Evolutionary conservation across 805 yeast genomes (phyloP), one percentile per base, ranked within the genome.

Genomic region (Saccharomycopsis schoenii): DNA sequence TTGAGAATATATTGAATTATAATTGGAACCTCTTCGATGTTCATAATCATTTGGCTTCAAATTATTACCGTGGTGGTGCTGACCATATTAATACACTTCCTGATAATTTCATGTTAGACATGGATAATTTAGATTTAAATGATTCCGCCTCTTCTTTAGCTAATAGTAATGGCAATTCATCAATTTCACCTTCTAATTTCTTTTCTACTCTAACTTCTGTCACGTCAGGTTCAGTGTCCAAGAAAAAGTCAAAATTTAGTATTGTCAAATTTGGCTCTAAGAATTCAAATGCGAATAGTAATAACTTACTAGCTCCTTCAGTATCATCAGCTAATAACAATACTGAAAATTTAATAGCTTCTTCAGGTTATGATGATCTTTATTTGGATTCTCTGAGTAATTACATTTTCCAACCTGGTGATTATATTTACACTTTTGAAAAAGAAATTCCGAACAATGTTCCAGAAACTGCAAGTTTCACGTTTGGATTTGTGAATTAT

Each of bases 351-450:
- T 21, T 54, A 17, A 58, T 24, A n/a, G n/a, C 51, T 17, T 50
- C 42, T 21, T 43, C 52, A 34, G 56, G 19, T 34, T 17, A 36
- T 24, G 59, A 59, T 19, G 52, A 56, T 10, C n/a, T 29, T 37
- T 60, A 62, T 56, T 42, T 62, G 21, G 65, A 62, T 54, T 60
- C 65, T 39, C 63, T 50, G 52, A 60, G 61, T 12, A 62, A 62
- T 66, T 79, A 78, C 56, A 72, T 74, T 3, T 92, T 93, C 66
- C 76, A 80, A 24, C 90, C 96, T 0, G 99, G 98, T 21, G 97
- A 92, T 68, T 94, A 94, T 69, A 80, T 90, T 55, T 94, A 93
- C 75, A 87, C 89, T 62, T 93, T 94, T 72, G 99, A 94, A 72
- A 89, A 91, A 62, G 86, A 96, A 5, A 77, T 94, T 34, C 93